Evolutionary conservation across 176 grass and related monocot genomes (phyloP).

Genomic region (Phoenix roebelenii): DNA sequence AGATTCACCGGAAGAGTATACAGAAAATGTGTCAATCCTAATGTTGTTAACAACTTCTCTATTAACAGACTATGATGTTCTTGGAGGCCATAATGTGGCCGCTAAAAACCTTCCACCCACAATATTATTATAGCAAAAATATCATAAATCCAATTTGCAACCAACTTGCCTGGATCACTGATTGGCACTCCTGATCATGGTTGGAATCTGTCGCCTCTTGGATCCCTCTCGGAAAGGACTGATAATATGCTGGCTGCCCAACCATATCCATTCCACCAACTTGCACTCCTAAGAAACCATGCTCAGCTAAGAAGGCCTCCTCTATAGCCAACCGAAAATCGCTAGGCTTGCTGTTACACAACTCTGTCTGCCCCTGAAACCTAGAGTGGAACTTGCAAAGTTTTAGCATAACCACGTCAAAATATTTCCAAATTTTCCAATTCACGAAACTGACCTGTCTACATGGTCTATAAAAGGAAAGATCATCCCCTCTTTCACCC

Average conservation of each 20-base stretch:
- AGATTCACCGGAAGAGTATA: too few relatives aligned
- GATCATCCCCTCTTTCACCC: conserved; percentile 63
- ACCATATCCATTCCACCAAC: conserved; percentile 39
- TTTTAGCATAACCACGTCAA: conserved; percentile 7
- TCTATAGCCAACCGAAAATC: conserved; percentile 75
- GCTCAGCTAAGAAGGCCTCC: conserved; percentile 89
- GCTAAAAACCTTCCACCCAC: too few relatives aligned
- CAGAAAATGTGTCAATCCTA: too few relatives aligned
- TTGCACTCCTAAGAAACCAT: conserved; percentile 55
- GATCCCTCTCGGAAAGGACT: conserved; percentile 35
- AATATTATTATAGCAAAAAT: too few relatives aligned
- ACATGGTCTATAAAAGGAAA: conserved; percentile 90
- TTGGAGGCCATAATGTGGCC: too few relatives aligned
- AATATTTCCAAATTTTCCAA: conserved; percentile 4
- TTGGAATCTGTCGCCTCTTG: conserved; percentile 69
- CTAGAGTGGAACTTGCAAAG: conserved; percentile 34
- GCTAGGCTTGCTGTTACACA: conserved; percentile 61
- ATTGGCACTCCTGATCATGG: conserved; percentile 57
- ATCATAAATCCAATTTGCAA: too few relatives aligned
- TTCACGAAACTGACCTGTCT: conserved; percentile 54
- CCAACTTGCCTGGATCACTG: conserved; percentile 49
- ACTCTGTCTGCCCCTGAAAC: conserved; percentile 77
- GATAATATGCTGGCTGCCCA: conserved; percentile 46
- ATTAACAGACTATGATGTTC: too few relatives aligned
- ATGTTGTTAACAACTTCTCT: too few relatives aligned